Evolutionary conservation across 2,329 filamentous ascomycete genomes (phyloP).

Genomic region (Fusarium sulawesiense): DNA sequence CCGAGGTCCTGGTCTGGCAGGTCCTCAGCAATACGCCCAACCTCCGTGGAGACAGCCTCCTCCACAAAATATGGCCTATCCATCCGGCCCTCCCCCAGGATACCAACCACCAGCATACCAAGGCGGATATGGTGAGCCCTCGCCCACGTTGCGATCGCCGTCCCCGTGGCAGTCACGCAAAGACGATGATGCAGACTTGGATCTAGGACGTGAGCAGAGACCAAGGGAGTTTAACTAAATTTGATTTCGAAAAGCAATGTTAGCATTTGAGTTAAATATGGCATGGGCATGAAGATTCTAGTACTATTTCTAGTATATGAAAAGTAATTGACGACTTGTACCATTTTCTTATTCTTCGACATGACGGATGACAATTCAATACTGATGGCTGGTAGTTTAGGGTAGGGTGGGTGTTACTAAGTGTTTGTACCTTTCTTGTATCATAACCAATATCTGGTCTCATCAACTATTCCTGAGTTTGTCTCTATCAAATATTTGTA

Average conservation of each 20-base stretch:
- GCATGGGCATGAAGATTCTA: neutral
- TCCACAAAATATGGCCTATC: conserved; percentile 36
- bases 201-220: conserved; percentile 48
- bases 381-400: neutral
- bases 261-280: conserved; percentile 38
- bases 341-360: neutral
- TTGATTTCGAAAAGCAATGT: neutral
- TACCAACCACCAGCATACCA: conserved; percentile 51
- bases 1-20: conserved; percentile 27
- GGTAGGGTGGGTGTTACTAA: neutral
- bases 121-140: conserved; percentile 46
- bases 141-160: conserved; percentile 42
- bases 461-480: neutral
- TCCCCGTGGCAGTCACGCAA: conserved; percentile 47
- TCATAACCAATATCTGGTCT: neutral
- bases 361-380: neutral
- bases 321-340: neutral
- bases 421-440: too few species aligned
- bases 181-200: conserved; percentile 48
- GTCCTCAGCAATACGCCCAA: conserved; percentile 44
- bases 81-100: conserved; percentile 49
- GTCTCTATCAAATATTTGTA: neutral
- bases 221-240: conserved; percentile 49
- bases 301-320: neutral
- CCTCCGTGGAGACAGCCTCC: conserved; percentile 48